phyloP scores from a whole-genome alignment of 1,284 basidiomycete genomes.

The Leccinum pallidistipes region DNA sequence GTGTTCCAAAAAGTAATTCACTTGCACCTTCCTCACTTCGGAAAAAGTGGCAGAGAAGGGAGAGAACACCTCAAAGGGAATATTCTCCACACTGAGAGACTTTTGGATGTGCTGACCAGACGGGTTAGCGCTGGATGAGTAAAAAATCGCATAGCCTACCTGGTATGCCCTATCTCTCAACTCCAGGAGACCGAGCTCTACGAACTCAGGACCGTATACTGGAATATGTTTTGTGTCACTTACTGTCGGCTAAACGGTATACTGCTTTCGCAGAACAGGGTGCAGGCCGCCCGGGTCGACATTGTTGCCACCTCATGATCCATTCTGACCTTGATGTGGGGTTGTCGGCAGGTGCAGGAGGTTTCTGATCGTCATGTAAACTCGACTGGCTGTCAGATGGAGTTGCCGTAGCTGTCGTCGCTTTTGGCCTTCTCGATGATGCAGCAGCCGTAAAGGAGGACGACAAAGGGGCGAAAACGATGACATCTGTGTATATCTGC shows the following conservation, averaged over 20 bases:
- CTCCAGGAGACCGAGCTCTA: constrained; percentile 68
- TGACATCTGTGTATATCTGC: constrained; percentile 83
- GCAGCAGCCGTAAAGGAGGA: constrained; percentile 53
- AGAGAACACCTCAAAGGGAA: constrained; percentile 85
- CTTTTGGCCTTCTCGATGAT: constrained; percentile 14
- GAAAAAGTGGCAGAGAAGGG: constrained; percentile 82
- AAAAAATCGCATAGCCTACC: constrained; percentile 34
- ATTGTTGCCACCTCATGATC: constrained; percentile 62
- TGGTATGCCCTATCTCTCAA: constrained; percentile 70
- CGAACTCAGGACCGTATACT: constrained; percentile 1
- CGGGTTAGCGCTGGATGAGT: background rate
- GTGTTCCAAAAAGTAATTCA: constrained; percentile 76
- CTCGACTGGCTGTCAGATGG: constrained; percentile 40
- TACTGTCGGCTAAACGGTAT: constrained; percentile 85
- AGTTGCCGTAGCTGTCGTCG: constrained; percentile 32
- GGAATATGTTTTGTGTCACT: constrained; percentile 28
- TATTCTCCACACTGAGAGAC: constrained; percentile 75
- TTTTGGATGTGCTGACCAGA: constrained; percentile 67
- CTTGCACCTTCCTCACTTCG: constrained; percentile 81
- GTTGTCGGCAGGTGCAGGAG: constrained; percentile 22
- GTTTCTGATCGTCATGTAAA: constrained; percentile 27
- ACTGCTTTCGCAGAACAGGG: constrained; percentile 87
- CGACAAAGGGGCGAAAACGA: constrained; percentile 82
- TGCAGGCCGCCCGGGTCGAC: constrained; percentile 60
- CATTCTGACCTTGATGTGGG: constrained; percentile 56